Evolutionary conservation across 176 grass and related monocot species (phyloP).

Genomic region (Raddia guianensis): DNA sequence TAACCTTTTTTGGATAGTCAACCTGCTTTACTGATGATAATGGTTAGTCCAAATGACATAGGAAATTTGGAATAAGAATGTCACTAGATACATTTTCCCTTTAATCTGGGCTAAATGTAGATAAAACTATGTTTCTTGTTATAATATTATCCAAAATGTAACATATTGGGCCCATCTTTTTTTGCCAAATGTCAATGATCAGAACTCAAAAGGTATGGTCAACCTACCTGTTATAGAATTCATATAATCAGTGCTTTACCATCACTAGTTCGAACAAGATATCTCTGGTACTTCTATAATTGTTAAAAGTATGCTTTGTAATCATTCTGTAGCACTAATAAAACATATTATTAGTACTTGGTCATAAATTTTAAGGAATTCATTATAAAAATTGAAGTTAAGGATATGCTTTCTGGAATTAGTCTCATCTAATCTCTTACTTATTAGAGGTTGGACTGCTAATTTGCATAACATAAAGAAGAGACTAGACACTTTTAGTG

Average conservation of each 20-base stretch:
- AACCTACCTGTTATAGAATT: not conserved
- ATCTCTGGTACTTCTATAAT: not conserved
- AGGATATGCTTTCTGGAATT: slow-evolving; percentile 14
- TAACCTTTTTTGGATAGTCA: not conserved
- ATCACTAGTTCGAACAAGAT: slow-evolving; percentile 6
- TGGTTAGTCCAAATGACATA: not conserved
- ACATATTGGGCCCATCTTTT: not conserved
- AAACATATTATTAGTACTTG: slow-evolving; percentile 9
- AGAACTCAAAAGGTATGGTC: not conserved
- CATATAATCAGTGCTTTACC: not conserved
- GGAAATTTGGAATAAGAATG: not conserved
- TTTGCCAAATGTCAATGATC: slow-evolving; percentile 16
- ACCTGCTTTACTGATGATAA: not conserved
- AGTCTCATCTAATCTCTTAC: not conserved
- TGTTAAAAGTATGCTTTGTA: not conserved
- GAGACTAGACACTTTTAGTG: not conserved
- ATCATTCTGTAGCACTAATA: slow-evolving; percentile 7
- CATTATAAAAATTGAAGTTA: not conserved
- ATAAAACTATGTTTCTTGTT: not conserved
- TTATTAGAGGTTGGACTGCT: not conserved
- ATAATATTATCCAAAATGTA: not conserved
- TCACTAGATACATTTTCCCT: slow-evolving; percentile 2
- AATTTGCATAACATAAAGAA: slow-evolving; percentile 11
- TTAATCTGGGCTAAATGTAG: not conserved
- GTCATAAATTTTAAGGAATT: not conserved